Conservation (phyloP, 192 early-diverging fungal genomes). For the Backusella parvicylindrica region DNA sequence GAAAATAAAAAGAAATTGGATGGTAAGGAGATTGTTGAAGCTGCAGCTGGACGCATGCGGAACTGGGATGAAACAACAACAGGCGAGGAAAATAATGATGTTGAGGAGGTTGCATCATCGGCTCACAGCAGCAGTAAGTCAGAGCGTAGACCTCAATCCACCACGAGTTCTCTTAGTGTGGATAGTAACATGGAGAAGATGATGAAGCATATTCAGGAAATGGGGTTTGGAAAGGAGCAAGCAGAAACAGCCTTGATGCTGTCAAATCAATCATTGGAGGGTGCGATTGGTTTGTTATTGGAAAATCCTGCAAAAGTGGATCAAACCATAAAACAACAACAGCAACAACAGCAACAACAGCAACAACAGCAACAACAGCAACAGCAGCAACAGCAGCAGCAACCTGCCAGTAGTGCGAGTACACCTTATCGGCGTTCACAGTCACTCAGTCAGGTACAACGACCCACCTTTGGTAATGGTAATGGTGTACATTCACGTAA, state of each 20-base stretch:
- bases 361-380: no score
- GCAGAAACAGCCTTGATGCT: slow-evolving; percentile 59
- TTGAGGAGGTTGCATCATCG: neutral
- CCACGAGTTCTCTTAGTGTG: neutral
- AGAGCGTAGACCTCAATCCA: neutral
- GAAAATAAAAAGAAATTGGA: slow-evolving; percentile 34
- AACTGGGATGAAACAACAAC: neutral
- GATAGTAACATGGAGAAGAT: slow-evolving; percentile 10
- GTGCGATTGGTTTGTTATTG: slow-evolving; percentile 53
- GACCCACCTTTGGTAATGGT: neutral
- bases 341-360: no score
- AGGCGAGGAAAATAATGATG: neutral
- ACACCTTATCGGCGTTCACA: slow-evolving; percentile 12
- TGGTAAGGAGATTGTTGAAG: slow-evolving; percentile 52
- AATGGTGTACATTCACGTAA: slow-evolving; percentile 12
- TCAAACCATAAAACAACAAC: neutral
- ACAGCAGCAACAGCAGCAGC: no score
- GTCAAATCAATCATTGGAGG: slow-evolving; percentile 51
- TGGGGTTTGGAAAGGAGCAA: slow-evolving; percentile 63
- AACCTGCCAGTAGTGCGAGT: neutral
- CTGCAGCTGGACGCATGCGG: slow-evolving; percentile 24
- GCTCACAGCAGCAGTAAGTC: neutral
- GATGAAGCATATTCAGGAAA: slow-evolving; percentile 54
- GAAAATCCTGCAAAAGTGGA: slow-evolving; percentile 53
- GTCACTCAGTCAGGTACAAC: slow-evolving; percentile 5